Evolutionary conservation across 208 protist genomes (phyloP), one percentile per base, ranked within the genome.

Genomic region (Porcisia hertigi): DNA sequence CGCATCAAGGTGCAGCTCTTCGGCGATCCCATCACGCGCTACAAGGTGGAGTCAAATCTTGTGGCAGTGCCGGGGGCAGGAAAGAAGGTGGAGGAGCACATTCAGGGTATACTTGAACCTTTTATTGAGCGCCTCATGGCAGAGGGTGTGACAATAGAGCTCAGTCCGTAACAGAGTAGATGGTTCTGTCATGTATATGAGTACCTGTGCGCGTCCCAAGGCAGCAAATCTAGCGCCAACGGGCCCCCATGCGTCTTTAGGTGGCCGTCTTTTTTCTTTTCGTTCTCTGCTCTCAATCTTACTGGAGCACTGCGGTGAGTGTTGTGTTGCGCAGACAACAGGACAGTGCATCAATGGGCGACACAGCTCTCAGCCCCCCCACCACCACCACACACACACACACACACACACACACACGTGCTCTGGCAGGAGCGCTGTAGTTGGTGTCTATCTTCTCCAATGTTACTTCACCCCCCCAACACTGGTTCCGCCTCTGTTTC

Each of bases 61-160:
- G 83, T 76, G 53, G 86, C 88, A 9, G 90, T 97, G 11, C 91
- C 83, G 0, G 91, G 88, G 11, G 91, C 89, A 2, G 88, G 94
- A 23, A 91, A 77, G 30, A 94, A 93, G 81, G 87, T 95, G 60
- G 91, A 94, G 75, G 88, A 85, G 55, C 92, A 84, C 53, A 89
- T 97, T 57, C 79, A 87, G 49, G 88, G 83, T 60, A 82, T 94
- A n/a, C 80, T 97, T 18, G 89, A 89, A 63, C 91, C 91, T 14
- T 74, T 90, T 49, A 95, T 97, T 66, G 90, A 95, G 71, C 82
- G 82, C 43, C 81, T 97, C 47, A 95, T 96, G 90, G 85, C 88
- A 41, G 87, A 95, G 49, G 93, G 93, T 57, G 86, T 97, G 71
- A 85, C 88, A 54, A 58, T 79, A 4, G 79, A 83, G 54, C 73